phyloP scores from a whole-genome alignment of 768 basidiomycete species.

The Suillus weaverae region DNA sequence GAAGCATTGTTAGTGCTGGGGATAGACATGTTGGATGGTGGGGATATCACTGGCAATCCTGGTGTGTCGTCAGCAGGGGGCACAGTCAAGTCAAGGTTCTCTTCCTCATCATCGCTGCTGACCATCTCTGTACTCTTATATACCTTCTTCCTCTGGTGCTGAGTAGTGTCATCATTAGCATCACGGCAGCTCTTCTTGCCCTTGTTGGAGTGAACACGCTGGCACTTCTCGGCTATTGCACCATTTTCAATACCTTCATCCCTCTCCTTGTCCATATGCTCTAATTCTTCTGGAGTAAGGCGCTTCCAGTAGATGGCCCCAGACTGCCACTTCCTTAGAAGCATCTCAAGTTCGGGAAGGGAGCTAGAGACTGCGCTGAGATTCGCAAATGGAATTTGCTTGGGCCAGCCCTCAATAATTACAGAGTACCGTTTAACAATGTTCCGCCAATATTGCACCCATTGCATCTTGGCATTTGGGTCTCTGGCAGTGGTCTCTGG shows the following conservation, averaged over 20 bases:
- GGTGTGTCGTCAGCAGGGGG: no score
- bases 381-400: constrained; percentile 4
- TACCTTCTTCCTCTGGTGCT: background rate
- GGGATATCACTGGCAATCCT: no score
- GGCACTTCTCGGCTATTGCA: background rate
- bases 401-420: constrained; percentile 6
- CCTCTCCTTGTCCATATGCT: background rate
- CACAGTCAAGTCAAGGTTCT: background rate
- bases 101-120: background rate
- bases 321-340: constrained; percentile 6
- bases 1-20: no score
- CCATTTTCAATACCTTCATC: background rate
- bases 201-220: background rate
- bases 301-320: constrained; percentile 3
- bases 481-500: background rate
- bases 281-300: background rate
- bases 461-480: constrained; percentile 5
- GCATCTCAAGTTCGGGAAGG: constrained; percentile 2
- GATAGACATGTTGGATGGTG: no score
- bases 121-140: background rate
- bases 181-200: background rate
- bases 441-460: constrained; percentile 2
- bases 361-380: constrained; percentile 1
- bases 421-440: background rate
- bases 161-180: background rate